Evolutionary conservation across 1,284 basidiomycete genomes (phyloP).

Genomic region (Cryptococcus deneoformans): DNA sequence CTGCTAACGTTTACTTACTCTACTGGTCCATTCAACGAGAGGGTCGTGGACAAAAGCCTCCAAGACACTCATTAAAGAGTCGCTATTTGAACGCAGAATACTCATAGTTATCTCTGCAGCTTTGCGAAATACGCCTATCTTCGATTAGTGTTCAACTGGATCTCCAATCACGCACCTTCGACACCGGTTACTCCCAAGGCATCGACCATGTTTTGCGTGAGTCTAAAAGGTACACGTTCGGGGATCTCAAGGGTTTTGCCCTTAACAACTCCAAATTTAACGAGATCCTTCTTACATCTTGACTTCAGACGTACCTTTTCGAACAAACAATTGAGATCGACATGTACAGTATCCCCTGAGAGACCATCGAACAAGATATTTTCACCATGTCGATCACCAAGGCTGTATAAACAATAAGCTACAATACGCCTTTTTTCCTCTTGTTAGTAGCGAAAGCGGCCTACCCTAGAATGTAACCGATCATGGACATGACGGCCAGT

Average conservation of each 20-base stretch:
- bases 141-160: neutral
- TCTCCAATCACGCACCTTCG: conserved; percentile 61
- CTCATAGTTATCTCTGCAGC: conserved; percentile 90
- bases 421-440: neutral
- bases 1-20: conserved; percentile 28
- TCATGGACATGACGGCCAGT: conserved; percentile 97
- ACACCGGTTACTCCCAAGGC: conserved; percentile 91
- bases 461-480: conserved; percentile 94
- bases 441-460: conserved; percentile 25
- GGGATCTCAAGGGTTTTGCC: conserved; percentile 86
- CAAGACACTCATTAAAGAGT: conserved; percentile 92
- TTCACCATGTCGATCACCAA: conserved; percentile 97
- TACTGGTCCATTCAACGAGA: conserved; percentile 91
- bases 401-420: conserved; percentile 52
- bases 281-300: neutral
- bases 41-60: conserved; percentile 99
- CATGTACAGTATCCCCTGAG: conserved; percentile 90
- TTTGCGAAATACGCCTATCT: conserved; percentile 79
- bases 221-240: conserved; percentile 90
- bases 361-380: conserved; percentile 92
- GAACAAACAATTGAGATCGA: conserved; percentile 98
- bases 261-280: conserved; percentile 46
- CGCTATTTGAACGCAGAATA: conserved; percentile 84
- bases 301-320: conserved; percentile 64
- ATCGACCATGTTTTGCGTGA: conserved; percentile 93